Base-by-base conservation (phyloP, 257 asterid genomes). In the Linaria vulgaris region DNA sequence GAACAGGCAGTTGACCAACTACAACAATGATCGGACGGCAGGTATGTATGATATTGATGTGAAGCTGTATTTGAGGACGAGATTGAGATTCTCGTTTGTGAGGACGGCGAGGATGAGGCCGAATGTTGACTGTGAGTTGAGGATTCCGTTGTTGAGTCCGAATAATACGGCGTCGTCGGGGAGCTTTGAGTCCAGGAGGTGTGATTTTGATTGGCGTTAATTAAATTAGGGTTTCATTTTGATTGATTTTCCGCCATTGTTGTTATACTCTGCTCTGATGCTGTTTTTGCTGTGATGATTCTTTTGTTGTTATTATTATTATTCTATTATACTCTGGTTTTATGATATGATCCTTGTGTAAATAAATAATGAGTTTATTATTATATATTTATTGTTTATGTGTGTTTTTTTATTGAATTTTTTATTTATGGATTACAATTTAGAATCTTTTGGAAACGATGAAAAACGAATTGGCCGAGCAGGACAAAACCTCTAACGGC, bases 201-300 rank as follows among this genome's bases (percentile, higher is more conserved):
- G 94, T 47, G 44, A 61, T 31, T 69, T 78, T 6, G 85, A 76
- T 61, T 83, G 90, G 90, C 75, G 39, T 54, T 61, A 22, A 27
- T 17, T 11, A 12, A 3, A 1, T 43, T 34, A 10, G 37, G 57
- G 51, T 62, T 53, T 45, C 56, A 4, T 38, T 44, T 21, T 41
- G 17, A 17, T 58, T 22, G 68, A 20, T 55, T 61, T 47, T 61
- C n/a, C 19, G 16, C 34, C 4, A 56, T 43, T 62, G 14, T 47
- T 22, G 46, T 47, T n/a, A 34, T 34, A 34, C 41, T 4, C 41
- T 3, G n/a, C n/a, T n/a, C n/a, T n/a, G n/a, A n/a, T n/a, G n/a
- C n/a, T n/a, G n/a, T n/a, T n/a, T n/a, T n/a, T n/a, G n/a, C n/a
- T n/a, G n/a, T n/a, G n/a, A n/a, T n/a, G n/a, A n/a, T n/a, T n/a